Evolutionary conservation across 2,329 filamentous ascomycete genomes (phyloP).

Genomic region (Fusarium pseudocircinatum): DNA sequence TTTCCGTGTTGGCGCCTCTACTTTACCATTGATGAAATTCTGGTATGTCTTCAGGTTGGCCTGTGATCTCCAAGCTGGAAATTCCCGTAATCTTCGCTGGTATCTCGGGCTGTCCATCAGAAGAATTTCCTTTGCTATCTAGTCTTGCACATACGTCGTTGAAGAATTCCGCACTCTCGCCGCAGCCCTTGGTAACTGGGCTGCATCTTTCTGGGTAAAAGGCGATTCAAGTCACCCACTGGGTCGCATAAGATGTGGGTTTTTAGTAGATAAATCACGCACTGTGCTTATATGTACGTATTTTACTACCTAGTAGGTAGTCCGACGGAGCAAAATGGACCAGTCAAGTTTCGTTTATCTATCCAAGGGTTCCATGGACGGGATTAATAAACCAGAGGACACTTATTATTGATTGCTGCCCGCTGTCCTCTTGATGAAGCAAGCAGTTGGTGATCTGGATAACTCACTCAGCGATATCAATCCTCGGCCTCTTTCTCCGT

Average conservation of each 20-base stretch:
- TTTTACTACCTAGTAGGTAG: background rate
- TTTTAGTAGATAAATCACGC: slow-evolving; percentile 22
- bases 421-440: background rate
- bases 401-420: background rate
- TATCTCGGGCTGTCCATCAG: background rate
- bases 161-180: background rate
- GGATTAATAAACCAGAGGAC: slow-evolving; percentile 1
- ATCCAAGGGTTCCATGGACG: background rate
- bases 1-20: slow-evolving; percentile 6
- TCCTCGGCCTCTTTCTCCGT: background rate
- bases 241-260: slow-evolving; percentile 35
- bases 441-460: background rate
- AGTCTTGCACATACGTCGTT: background rate
- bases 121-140: background rate
- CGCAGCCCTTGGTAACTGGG: background rate
- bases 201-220: slow-evolving; percentile 11
- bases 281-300: slow-evolving; percentile 29
- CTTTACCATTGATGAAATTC: background rate
- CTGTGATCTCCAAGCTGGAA: background rate
- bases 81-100: background rate
- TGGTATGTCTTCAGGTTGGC: background rate
- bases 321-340: slow-evolving; percentile 10
- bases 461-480: background rate
- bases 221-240: slow-evolving; percentile 28
- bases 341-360: slow-evolving; percentile 9